A percentile compares a stretch with the other conserved stretches of the same genome.
These are phyloP conservation scores for Leccinum insolens DNA, from an alignment of 1,284 basidiomycete species.

Conservation along the genomic window DNA sequence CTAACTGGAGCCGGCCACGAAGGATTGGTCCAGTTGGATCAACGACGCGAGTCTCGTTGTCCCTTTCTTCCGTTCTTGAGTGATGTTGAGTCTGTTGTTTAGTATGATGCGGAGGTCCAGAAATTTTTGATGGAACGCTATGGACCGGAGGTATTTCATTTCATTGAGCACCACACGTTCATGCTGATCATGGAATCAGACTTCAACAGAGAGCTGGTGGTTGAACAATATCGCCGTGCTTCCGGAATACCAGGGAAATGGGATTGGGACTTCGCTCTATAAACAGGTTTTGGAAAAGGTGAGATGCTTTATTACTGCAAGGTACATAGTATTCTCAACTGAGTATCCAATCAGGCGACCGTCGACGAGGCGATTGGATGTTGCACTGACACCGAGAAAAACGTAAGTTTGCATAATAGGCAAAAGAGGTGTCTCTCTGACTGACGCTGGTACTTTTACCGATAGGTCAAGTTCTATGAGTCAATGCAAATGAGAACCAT, in stretches of 20 bases:
- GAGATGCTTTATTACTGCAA: background rate
- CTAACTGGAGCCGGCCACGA: slow-evolving; percentile 3
- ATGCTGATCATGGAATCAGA: background rate
- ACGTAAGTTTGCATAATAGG: slow-evolving; percentile 1
- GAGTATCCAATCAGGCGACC: background rate
- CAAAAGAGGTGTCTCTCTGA: background rate
- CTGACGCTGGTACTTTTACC: background rate
- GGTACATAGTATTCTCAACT: background rate
- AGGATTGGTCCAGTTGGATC: slow-evolving; percentile 11
- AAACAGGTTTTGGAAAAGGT: slow-evolving; percentile 7
- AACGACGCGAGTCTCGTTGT: background rate
- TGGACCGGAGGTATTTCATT: slow-evolving; percentile 5
- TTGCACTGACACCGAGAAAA: slow-evolving; percentile 8
- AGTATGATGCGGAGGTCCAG: slow-evolving; percentile 1
- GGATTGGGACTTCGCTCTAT: slow-evolving; percentile 4
- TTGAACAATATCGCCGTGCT: slow-evolving; percentile 8
- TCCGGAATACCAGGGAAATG: slow-evolving; percentile 7
- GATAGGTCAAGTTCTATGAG: slow-evolving; percentile 7
- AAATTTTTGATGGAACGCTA: slow-evolving; percentile 5
- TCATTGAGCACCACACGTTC: background rate
- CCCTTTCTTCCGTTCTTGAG: background rate
- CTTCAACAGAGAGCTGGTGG: slow-evolving; percentile 7
- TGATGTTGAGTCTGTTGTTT: background rate
- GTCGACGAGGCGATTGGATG: slow-evolving; percentile 6
- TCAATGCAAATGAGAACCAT: slow-evolving; percentile 2